phyloP scores from a whole-genome alignment of 441 rosid species.

The Arabidopsis lyrata region DNA sequence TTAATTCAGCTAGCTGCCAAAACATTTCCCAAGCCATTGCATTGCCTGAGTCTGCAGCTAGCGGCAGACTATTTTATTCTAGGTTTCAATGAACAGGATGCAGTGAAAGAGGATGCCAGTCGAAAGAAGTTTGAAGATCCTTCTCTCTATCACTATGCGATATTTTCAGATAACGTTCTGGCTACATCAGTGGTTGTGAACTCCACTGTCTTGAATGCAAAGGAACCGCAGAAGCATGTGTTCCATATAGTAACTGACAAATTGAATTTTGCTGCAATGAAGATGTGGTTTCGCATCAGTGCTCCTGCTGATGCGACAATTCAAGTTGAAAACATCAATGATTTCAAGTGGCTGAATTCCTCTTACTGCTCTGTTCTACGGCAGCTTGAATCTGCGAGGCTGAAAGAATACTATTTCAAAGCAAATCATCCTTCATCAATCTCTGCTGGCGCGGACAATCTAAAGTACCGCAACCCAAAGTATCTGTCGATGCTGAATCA shows the following conservation, averaged over 20 bases:
- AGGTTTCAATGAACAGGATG: slow-evolving; percentile 51
- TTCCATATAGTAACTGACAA: slow-evolving; percentile 96
- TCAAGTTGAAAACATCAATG: slow-evolving; percentile 82
- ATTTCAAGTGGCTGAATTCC: slow-evolving; percentile 93
- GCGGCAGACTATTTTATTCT: slow-evolving; percentile 74
- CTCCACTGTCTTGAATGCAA: slow-evolving; percentile 74
- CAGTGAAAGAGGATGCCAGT: slow-evolving; percentile 49
- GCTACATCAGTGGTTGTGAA: slow-evolving; percentile 96
- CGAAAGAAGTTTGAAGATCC: slow-evolving; percentile 69
- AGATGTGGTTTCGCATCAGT: slow-evolving; percentile 86
- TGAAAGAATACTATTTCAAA: slow-evolving; percentile 92
- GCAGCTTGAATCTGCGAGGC: slow-evolving; percentile 93
- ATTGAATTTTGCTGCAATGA: slow-evolving; percentile 86
- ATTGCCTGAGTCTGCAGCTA: slow-evolving; percentile 88
- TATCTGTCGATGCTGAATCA: slow-evolving; percentile 98
- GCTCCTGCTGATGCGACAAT: slow-evolving; percentile 75
- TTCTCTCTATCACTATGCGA: slow-evolving; percentile 87
- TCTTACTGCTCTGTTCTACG: slow-evolving; percentile 95
- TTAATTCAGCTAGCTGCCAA: slow-evolving; percentile 96
- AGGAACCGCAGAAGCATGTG: slow-evolving; percentile 84
- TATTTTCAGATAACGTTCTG: slow-evolving; percentile 91
- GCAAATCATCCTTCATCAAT: slow-evolving; percentile 83
- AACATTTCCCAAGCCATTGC: slow-evolving; percentile 85
- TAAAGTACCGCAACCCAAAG: slow-evolving; percentile 93
- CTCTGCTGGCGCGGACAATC: slow-evolving; percentile 82